Conservation (phyloP, 192 early-diverging fungal species). For the Coemansia sp. region DNA sequence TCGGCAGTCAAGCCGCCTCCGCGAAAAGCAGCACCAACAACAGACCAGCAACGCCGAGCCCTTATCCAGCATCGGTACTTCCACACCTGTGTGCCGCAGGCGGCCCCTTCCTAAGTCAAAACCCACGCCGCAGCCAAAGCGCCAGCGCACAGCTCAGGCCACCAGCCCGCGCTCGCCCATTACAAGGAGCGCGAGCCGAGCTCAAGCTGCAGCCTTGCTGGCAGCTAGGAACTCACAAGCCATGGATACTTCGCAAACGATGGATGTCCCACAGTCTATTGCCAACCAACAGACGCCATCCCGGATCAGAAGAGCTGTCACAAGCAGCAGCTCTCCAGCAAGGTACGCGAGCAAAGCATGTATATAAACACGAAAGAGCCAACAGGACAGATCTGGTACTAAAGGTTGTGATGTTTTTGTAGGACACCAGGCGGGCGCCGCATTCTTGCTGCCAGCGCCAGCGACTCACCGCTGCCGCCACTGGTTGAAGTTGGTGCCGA, state of each 20-base stretch:
- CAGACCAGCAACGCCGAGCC: background rate
- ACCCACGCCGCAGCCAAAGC: constrained; percentile 9
- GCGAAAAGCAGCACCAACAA: constrained; percentile 17
- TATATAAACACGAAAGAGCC: too few relatives aligned
- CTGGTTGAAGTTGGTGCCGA: constrained; percentile 7
- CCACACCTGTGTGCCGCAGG: background rate
- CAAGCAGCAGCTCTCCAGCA: background rate
- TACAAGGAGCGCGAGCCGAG: too few relatives aligned
- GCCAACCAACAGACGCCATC: background rate
- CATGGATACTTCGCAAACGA: constrained; percentile 1
- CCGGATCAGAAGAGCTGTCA: background rate
- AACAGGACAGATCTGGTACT: background rate
- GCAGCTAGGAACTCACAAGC: too few relatives aligned
- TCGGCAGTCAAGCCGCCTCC: constrained; percentile 26
- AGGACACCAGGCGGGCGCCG: constrained; percentile 11
- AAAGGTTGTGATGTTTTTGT: constrained; percentile 1
- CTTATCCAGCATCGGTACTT: background rate
- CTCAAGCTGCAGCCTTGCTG: too few relatives aligned
- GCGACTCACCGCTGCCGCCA: constrained; percentile 11
- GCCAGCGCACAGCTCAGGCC: constrained; percentile 9
- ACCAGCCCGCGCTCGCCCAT: too few relatives aligned
- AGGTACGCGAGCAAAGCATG: constrained; percentile 5
- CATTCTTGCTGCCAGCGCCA: background rate
- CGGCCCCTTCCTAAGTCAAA: background rate
- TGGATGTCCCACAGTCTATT: background rate